Evolutionary conservation across 2,329 filamentous ascomycete species (phyloP).

Genomic region (Fusarium euwallaceae): DNA sequence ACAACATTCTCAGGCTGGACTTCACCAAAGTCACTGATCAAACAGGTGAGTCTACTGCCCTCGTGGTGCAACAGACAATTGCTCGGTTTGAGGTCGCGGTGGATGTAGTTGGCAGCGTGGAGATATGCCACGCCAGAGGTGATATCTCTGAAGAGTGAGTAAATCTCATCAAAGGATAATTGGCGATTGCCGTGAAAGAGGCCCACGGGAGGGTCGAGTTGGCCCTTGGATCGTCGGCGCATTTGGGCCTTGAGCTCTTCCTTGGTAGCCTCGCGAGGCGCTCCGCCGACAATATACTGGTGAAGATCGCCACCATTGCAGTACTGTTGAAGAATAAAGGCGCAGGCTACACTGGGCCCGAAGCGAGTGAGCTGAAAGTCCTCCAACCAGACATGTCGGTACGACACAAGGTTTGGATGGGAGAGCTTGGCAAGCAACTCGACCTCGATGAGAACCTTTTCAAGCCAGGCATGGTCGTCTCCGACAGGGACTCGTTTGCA

Average conservation of each 20-base stretch:
- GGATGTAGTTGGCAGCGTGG: conserved; percentile 92
- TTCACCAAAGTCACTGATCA: conserved; percentile 98
- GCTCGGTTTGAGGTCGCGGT: conserved; percentile 94
- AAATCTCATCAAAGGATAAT: conserved; percentile 88
- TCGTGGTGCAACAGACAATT: conserved; percentile 91
- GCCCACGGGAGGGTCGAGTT: conserved; percentile 73
- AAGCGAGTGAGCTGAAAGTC: conserved; percentile 87
- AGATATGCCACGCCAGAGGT: conserved; percentile 92
- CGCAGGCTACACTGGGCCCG: conserved; percentile 90
- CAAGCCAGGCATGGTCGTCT: conserved; percentile 93
- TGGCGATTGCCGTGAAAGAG: conserved; percentile 57
- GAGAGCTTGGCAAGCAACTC: conserved; percentile 91
- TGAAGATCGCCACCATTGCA: conserved; percentile 95
- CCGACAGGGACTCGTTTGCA: conserved; percentile 98
- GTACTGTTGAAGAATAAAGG: conserved; percentile 97
- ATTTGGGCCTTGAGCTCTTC: conserved; percentile 91
- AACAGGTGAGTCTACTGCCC: conserved; percentile 77
- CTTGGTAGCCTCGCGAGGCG: conserved; percentile 74
- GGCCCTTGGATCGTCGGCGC: conserved; percentile 83
- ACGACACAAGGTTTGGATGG: conserved; percentile 95
- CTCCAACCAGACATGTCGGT: conserved; percentile 97
- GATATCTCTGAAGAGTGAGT: conserved; percentile 96
- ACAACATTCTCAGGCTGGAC: conserved; percentile 86
- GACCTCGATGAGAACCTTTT: conserved; percentile 93
- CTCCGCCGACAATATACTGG: conserved; percentile 82